Base-by-base conservation (phyloP, 2,329 filamentous ascomycete genomes). In the Myriosclerotinia duriaeana region DNA sequence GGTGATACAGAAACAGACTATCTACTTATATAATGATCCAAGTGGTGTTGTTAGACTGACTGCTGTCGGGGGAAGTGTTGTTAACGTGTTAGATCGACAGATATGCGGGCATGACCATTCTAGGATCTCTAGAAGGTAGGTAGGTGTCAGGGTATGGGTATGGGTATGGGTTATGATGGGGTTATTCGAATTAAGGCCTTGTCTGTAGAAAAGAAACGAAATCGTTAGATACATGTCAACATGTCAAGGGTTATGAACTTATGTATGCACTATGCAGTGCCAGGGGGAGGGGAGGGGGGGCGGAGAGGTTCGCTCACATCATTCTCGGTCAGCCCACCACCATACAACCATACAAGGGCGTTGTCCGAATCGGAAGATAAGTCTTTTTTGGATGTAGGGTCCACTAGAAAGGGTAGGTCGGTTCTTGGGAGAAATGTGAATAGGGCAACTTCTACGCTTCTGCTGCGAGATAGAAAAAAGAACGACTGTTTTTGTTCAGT, bases 271-370 rank as follows among this genome's bases (percentile, higher is more conserved):
- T 36, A 48, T 59, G 26, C 17, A 34, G 12, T 9, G 56, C 26
- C 56, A 59, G 42, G 46, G 26, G 26, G 26, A 26, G 26, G 26
- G 26, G 26, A 26, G 26, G 26, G 26, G 26, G 26, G 56, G 56
- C 30, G 30, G 54, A 26, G 34, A 60, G 30, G 56, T 48, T 60
- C 42, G 44, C 56, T 60, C 56, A 60, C 44, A 60, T 60, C 44
- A 50, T 48, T 48, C 56, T 50, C 26, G 22, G 44, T 60, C 56
- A 48, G 56, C 44, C 56, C 20, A 26, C 56, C 20, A 26, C 42
- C 11, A 34, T 38, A 50, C 44, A 59, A 59, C 11, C 20, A 26
- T 26, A 26, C 26, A 26, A 26, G 26, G 26, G 26, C 26, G 26
- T 60, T 60, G 8, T 60, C 8, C 44, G 14, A 48, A 50, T 60